Base-by-base conservation (phyloP, 202 grass and related monocot genomes). In the Panicum virgatum region DNA sequence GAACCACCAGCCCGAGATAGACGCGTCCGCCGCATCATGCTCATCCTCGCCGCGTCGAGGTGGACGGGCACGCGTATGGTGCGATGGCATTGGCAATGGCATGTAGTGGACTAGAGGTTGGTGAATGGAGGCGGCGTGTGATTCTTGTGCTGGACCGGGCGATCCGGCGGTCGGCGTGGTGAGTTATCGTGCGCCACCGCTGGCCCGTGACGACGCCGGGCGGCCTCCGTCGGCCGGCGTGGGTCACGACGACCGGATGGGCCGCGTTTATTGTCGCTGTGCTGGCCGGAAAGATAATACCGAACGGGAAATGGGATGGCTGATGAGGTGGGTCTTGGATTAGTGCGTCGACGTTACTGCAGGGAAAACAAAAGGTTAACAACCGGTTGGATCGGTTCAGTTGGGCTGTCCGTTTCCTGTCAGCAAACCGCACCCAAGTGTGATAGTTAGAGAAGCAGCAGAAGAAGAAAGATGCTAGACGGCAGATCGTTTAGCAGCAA, bases 341-440 rank as follows among this genome's bases (percentile, higher is more conserved):
- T 7, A 19, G 45, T 52, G 45, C 69, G 43, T 27, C 7, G 27
- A n/a, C 47, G 70, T n/a, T 73, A 72, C 26, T 12, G 45, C 9
- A 36, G 27, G 47, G 69, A 36, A 78, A 78, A 65, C 44, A 65
- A 50, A 65, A 34, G 76, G 60, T 37, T 78, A 63, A 38, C 60
- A 22, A 66, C 12, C 66, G 14, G 42, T 5, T 25, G 25, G 67
- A 8, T 81, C 37, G 20, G 66, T 36, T 71, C 52, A 5, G 79
- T 37, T 80, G 38, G 19, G 25, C 39, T 61, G 67, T 72, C 54
- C 12, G 7, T 27, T 19, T 39, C 19, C 1, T 0, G 5, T 54
- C 14, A 37, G 53, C 79, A 8, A 43, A 58, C 66, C 7, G 77
- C 76, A 10, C 29, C 14, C n/a, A 1, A 1, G 42, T 18, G 20